Base-by-base conservation (phyloP, 805 yeast species). In the Teunomyces panamensis region DNA sequence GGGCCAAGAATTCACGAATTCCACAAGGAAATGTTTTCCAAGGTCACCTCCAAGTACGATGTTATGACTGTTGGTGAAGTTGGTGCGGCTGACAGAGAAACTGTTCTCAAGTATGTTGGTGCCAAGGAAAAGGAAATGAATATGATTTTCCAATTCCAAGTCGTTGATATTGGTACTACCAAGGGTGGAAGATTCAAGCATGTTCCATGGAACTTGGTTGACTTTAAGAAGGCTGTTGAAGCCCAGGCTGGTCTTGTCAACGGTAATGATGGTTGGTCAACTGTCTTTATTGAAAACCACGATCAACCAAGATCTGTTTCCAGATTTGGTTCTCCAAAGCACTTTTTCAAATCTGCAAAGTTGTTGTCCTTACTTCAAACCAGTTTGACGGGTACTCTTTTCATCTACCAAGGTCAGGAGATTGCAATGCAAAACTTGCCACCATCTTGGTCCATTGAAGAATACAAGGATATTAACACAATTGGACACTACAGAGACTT, bases 351-450 rank as follows among this genome's bases (percentile, higher is more conserved):
- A 47, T 69, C 79, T 27, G 79, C 80, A 27, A 80, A 80, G 62
- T 60, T 79, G 57, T 57, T 80, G 51, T 69, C 81, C 13, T 51
- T 74, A 42, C 59, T 80, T 57, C 72, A 74, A 51, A 47, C 69
- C 9, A 56, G 81, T 10, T 68, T 79, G 53, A 74, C 80, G 27
- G 84, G 85, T 43, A 79, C 85, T 10, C 60, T 78, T 46, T 81
- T 69, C 62, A 63, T 81, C 34, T 81, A 79, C 62, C 84, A 81
- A 62, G 85, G 85, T 44, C 85, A 81, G 59, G 85, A 81, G 55
- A 65, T 81, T 50, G 85, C 81, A 30, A 76, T 75, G 77, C 71
- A 72, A 45, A 80, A 80, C 57, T 61, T 78, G 28, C 70, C 78
- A 17, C 56, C 63, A 45, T 56, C 58, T 35, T 79, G 82, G 81